Conservation (phyloP, 2,329 filamentous ascomycete species). For the Plenodomus tracheiphilus region DNA sequence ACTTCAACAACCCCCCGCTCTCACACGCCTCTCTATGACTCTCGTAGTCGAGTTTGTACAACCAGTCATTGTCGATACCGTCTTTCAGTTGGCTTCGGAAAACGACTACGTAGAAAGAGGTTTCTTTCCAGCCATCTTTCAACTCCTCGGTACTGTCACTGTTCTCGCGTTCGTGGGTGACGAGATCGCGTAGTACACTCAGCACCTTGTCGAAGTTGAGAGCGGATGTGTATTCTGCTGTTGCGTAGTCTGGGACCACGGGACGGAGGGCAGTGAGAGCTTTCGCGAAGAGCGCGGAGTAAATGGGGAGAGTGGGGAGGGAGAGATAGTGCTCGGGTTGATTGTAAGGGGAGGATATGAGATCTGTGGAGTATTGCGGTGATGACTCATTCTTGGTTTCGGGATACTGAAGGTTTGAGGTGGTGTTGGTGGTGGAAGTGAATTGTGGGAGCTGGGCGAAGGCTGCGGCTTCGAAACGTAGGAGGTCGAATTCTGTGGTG, state of each 20-base stretch:
- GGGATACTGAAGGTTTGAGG: too few relatives aligned
- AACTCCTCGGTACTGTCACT: too few relatives aligned
- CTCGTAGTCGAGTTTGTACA: constrained; percentile 74
- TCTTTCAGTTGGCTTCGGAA: constrained; percentile 76
- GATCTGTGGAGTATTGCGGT: constrained; percentile 35
- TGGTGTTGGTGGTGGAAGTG: neutral
- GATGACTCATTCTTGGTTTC: too few relatives aligned
- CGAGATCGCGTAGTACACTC: constrained; percentile 58
- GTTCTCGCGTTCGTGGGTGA: constrained; percentile 40
- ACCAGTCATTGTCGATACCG: constrained; percentile 66
- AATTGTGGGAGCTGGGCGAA: constrained; percentile 23
- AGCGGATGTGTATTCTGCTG: constrained; percentile 68
- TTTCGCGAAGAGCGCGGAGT: constrained; percentile 71
- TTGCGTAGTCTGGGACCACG: constrained; percentile 73
- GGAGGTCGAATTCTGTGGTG: constrained; percentile 36
- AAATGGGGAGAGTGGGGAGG: constrained; percentile 65
- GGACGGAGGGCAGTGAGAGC: constrained; percentile 68
- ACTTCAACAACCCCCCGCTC: constrained; percentile 83
- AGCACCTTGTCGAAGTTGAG: constrained; percentile 78
- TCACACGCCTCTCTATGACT: constrained; percentile 79
- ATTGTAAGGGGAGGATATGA: constrained; percentile 78
- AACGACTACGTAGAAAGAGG: constrained; percentile 79
- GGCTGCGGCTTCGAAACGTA: constrained; percentile 41
- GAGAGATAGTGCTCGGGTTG: constrained; percentile 72
- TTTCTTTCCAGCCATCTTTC: constrained; percentile 59